phyloP scores from a whole-genome alignment of 108 stramenopile genomes.

The Aurantiochytrium sp. region DNA sequence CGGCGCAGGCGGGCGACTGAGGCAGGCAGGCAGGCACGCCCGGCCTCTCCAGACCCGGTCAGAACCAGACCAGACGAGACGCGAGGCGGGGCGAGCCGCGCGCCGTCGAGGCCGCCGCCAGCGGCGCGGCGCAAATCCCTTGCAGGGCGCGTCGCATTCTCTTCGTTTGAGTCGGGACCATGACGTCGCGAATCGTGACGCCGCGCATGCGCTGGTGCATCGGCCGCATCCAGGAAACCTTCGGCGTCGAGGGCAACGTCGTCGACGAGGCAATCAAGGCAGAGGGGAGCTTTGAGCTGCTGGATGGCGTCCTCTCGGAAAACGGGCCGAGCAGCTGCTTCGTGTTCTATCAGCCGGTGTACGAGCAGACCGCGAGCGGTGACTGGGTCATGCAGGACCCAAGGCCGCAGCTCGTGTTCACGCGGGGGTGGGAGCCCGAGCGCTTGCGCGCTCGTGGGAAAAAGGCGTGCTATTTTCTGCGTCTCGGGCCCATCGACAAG shows the following conservation, averaged over 20 bases:
- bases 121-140: too few species aligned
- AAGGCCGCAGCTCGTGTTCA: background rate
- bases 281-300: background rate
- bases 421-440: background rate
- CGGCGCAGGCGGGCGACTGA: too few species aligned
- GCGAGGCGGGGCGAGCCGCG: too few species aligned
- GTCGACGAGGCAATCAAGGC: slow-evolving; percentile 10
- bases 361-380: background rate
- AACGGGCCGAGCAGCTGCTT: slow-evolving; percentile 3
- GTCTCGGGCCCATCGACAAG: background rate
- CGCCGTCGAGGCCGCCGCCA: too few species aligned
- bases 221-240: slow-evolving; percentile 5
- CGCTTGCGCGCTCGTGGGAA: background rate
- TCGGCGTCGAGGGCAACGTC: background rate
- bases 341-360: slow-evolving; percentile 5
- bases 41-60: too few species aligned
- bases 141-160: too few species aligned
- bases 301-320: slow-evolving; percentile 13
- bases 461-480: background rate
- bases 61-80: too few species aligned
- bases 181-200: slow-evolving; percentile 10
- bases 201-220: slow-evolving; percentile 31
- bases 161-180: background rate
- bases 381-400: background rate
- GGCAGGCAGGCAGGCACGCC: too few species aligned